Conservation (phyloP, 768 basidiomycete species). For the Botryobasidium botryosum region DNA sequence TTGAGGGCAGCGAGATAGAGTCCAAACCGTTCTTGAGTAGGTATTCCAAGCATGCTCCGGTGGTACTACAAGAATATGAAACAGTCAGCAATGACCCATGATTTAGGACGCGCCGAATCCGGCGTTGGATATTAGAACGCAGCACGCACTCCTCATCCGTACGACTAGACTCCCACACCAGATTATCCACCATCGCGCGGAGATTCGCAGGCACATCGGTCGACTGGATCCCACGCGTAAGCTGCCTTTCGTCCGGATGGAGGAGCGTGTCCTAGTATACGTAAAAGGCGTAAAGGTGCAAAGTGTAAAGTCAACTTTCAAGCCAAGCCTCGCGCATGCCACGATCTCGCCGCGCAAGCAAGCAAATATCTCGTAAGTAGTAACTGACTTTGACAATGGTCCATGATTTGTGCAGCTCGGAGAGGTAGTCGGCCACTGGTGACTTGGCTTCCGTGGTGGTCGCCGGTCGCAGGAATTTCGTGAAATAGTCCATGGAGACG, state of each 20-base stretch:
- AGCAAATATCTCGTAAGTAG: conserved; percentile 1
- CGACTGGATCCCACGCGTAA: conserved; percentile 59
- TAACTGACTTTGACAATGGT: conserved; percentile 43
- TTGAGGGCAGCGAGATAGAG: background rate
- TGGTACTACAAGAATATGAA: conserved; percentile 35
- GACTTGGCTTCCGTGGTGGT: too few relatives aligned
- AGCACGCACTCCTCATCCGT: conserved; percentile 70
- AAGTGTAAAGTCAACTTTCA: too few relatives aligned
- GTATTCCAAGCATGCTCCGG: conserved; percentile 82
- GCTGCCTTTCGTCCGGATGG: conserved; percentile 78
- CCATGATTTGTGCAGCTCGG: conserved; percentile 67
- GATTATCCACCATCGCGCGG: conserved; percentile 63
- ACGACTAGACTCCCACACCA: conserved; percentile 72
- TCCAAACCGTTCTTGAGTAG: conserved; percentile 64
- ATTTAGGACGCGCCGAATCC: conserved; percentile 2
- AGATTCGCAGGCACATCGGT: conserved; percentile 69
- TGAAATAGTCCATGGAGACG: background rate
- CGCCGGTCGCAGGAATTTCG: background rate
- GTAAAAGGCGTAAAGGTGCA: background rate
- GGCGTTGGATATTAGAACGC: too few relatives aligned
- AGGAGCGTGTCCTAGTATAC: conserved; percentile 52
- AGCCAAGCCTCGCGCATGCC: too few relatives aligned
- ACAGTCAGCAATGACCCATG: conserved; percentile 1
- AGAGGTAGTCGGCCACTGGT: conserved; percentile 60
- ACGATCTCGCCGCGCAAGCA: too few relatives aligned